A percentile compares a stretch with the other conserved stretches of the same genome.
These are phyloP conservation scores for Penicillium sp. DNA, from an alignment of 2,329 filamentous ascomycete species.

Conservation along the genomic window DNA sequence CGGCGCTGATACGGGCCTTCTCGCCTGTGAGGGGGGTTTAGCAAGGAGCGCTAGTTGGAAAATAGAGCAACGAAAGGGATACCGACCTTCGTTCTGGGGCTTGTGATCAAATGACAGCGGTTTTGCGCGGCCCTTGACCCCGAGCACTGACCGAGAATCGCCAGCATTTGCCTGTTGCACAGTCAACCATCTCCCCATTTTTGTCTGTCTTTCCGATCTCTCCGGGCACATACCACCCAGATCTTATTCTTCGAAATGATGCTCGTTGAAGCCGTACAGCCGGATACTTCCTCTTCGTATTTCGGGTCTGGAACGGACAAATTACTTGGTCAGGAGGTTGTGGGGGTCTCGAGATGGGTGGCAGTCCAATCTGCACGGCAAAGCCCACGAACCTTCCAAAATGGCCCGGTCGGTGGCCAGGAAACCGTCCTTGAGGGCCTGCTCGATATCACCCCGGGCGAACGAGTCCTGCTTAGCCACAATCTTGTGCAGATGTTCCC, in stretches of 20 bases:
- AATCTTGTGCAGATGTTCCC: conserved; percentile 90
- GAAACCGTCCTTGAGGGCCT: conserved; percentile 96
- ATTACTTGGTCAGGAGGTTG: conserved; percentile 17
- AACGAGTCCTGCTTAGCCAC: conserved; percentile 93
- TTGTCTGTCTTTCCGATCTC: not conserved
- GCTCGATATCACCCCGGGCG: conserved; percentile 84
- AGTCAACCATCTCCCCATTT: conserved; percentile 16
- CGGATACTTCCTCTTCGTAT: conserved; percentile 97
- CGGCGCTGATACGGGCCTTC: conserved; percentile 91
- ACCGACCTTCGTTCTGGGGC: conserved; percentile 88
- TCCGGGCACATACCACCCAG: conserved; percentile 71
- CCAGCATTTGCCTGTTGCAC: conserved; percentile 82
- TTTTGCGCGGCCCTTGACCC: conserved; percentile 95
- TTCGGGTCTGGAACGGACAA: conserved; percentile 70
- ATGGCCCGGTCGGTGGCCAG: conserved; percentile 94
- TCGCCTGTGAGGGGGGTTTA: conserved; percentile 60
- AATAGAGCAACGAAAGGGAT: not conserved
- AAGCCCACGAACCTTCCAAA: conserved; percentile 69
- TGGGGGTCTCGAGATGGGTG: too few relatives aligned
- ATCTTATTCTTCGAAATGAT: conserved; percentile 89
- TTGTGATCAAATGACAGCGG: conserved; percentile 99
- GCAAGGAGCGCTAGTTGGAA: not conserved
- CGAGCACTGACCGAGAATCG: conserved; percentile 90
- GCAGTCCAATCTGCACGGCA: not conserved
- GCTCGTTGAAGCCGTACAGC: conserved; percentile 91